A percentile compares a stretch with the other conserved stretches of the same genome.
These are phyloP conservation scores for Pseudogymnoascus sp. DNA, from an alignment of 2,329 filamentous ascomycete genomes.

Conservation along the genomic window DNA sequence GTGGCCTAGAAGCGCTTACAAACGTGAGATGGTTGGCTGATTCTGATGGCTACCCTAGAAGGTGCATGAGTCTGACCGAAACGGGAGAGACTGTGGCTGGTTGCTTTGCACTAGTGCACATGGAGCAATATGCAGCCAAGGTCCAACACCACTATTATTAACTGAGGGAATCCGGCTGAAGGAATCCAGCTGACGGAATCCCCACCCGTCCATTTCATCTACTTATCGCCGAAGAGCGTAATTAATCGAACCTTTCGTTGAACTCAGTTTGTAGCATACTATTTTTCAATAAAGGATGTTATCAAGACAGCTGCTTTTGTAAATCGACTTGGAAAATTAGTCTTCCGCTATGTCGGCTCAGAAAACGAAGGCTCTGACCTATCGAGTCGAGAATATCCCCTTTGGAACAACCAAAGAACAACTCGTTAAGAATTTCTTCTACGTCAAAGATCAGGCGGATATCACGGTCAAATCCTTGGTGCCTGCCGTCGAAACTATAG, in stretches of 20 bases:
- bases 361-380: background rate
- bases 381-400: constrained; percentile 11
- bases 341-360: background rate
- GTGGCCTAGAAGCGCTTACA: background rate
- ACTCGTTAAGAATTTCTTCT: background rate
- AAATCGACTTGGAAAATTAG: background rate
- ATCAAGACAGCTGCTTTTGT: background rate
- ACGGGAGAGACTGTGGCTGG: background rate
- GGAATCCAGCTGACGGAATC: background rate
- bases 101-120: background rate
- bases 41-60: background rate
- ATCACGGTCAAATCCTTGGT: constrained; percentile 7
- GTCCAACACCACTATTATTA: background rate
- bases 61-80: background rate
- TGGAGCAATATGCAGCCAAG: background rate
- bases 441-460: constrained; percentile 8
- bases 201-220: background rate
- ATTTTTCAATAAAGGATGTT: background rate
- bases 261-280: background rate
- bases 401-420: constrained; percentile 7
- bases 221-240: background rate
- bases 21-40: background rate
- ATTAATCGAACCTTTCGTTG: background rate
- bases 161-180: background rate
- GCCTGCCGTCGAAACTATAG: background rate